Percentiles rank a stretch among this genome's conserved stretches.
These are phyloP conservation scores for Gnetum montanum DNA, from an alignment of 75 land plant species.

Conservation along the genomic window DNA sequence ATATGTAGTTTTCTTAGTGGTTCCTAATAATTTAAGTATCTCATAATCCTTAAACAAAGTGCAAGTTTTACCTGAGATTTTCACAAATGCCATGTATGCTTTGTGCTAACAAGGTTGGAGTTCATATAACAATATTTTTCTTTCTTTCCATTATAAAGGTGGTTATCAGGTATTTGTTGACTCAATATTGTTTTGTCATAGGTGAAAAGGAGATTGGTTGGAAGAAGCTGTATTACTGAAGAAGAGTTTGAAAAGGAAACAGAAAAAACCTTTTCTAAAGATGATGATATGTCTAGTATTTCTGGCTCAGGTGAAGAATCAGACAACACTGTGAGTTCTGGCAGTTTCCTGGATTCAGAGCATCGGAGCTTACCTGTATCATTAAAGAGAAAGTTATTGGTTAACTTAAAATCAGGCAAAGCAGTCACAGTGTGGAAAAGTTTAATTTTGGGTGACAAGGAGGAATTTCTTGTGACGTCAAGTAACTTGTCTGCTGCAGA, in stretches of 20 bases:
- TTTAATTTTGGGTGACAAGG: slow-evolving; percentile 49
- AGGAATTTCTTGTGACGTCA: slow-evolving; percentile 28
- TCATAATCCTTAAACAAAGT: no score
- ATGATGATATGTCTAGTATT: slow-evolving; percentile 82
- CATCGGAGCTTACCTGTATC: slow-evolving; percentile 1
- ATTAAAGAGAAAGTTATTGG: slow-evolving; percentile 27
- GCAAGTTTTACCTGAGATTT: no score
- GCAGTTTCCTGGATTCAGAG: not conserved
- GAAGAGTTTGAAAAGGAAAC: slow-evolving; percentile 66
- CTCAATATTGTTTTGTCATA: slow-evolving; percentile 16
- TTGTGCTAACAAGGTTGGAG: no score
- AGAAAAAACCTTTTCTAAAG: slow-evolving; percentile 32
- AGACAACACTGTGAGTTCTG: slow-evolving; percentile 14
- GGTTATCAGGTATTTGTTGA: no score
- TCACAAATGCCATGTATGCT: no score
- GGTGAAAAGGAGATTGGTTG: slow-evolving; percentile 78
- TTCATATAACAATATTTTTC: no score
- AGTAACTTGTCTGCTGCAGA: slow-evolving; percentile 5
- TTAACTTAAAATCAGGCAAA: slow-evolving; percentile 40
- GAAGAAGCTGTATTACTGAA: slow-evolving; percentile 62
- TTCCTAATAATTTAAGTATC: no score
- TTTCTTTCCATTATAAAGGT: no score
- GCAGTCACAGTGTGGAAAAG: slow-evolving; percentile 60
- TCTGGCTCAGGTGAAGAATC: slow-evolving; percentile 92
- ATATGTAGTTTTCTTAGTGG: no score